phyloP scores from a whole-genome alignment of 163 green algal species.

The Scenedesmus sp. region DNA sequence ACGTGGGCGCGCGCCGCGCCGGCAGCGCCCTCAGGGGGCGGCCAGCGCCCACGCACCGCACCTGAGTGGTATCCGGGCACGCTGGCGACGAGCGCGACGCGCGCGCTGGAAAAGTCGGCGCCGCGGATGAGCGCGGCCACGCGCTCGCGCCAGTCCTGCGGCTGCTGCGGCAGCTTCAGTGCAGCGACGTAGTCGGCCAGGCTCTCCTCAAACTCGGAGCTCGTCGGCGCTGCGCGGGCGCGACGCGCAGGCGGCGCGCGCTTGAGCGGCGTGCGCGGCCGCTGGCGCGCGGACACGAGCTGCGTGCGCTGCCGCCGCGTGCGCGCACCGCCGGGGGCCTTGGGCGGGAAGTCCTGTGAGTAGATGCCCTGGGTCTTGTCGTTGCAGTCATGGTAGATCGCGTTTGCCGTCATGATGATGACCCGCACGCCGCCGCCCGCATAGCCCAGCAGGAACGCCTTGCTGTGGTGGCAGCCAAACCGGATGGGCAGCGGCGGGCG shows the following conservation, averaged over 20 bases:
- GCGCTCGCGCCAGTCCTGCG: neutral
- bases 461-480: conserved; percentile 79
- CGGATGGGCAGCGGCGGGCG: conserved; percentile 62
- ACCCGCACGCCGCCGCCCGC: conserved; percentile 62
- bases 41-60: no score
- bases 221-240: no score
- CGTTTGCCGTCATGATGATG: conserved; percentile 86
- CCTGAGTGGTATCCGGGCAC: conserved; percentile 70
- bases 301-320: no score
- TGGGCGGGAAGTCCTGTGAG: conserved; percentile 54
- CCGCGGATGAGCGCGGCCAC: conserved; percentile 44
- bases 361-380: conserved; percentile 87
- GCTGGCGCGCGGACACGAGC: no score
- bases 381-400: conserved; percentile 82
- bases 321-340: neutral
- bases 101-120: conserved; percentile 75
- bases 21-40: no score
- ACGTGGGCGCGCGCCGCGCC: no score
- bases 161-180: conserved; percentile 71
- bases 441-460: conserved; percentile 65
- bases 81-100: conserved; percentile 59
- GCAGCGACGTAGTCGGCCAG: conserved; percentile 64
- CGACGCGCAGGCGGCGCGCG: no score
- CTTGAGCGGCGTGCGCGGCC: no score
- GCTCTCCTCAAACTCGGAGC: conserved; percentile 55